Evolutionary conservation across 352 stramenopile genomes (phyloP).

Genomic region (Phytophthora quininea): DNA sequence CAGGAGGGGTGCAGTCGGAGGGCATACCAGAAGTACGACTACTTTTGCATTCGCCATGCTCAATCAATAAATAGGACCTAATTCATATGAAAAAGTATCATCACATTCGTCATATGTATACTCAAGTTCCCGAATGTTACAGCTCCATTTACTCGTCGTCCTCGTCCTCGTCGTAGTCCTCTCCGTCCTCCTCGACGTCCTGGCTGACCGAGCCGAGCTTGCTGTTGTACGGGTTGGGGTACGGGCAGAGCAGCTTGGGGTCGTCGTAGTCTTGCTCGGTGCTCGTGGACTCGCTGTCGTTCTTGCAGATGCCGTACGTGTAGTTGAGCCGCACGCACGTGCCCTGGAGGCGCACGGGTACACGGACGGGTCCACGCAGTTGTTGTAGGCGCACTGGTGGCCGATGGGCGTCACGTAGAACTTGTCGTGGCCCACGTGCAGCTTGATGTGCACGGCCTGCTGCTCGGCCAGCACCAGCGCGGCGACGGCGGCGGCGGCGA

Average conservation of each 20-base stretch:
- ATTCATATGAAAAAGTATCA: too few relatives aligned
- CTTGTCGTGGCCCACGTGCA: conserved; percentile 46
- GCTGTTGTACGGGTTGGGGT: conserved; percentile 50
- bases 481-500: conserved; percentile 17
- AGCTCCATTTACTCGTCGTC: conserved; percentile 10
- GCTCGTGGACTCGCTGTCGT: conserved; percentile 22
- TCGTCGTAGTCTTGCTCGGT: conserved; percentile 33
- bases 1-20: conserved; percentile 58
- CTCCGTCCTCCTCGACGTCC: conserved; percentile 9
- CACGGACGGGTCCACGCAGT: conserved; percentile 52
- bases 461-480: conserved; percentile 34
- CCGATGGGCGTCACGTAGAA: conserved; percentile 64
- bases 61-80: too few relatives aligned
- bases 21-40: conserved; percentile 69
- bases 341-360: conserved; percentile 54
- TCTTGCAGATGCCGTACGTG: conserved; percentile 53
- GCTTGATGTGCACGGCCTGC: conserved; percentile 35
- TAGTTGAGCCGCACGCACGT: conserved; percentile 60
- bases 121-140: too few relatives aligned
- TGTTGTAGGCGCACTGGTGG: conserved; percentile 67
- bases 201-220: conserved; percentile 26
- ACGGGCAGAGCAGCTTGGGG: conserved; percentile 41
- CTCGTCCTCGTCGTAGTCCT: conserved; percentile 17
- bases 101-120: too few relatives aligned
- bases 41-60: conserved; percentile 57